Percentiles rank a stretch among this genome's conserved stretches.
These are phyloP conservation scores for Cryptococcus sp. DNA, from an alignment of 1,284 basidiomycete species.

Conservation along the genomic window DNA sequence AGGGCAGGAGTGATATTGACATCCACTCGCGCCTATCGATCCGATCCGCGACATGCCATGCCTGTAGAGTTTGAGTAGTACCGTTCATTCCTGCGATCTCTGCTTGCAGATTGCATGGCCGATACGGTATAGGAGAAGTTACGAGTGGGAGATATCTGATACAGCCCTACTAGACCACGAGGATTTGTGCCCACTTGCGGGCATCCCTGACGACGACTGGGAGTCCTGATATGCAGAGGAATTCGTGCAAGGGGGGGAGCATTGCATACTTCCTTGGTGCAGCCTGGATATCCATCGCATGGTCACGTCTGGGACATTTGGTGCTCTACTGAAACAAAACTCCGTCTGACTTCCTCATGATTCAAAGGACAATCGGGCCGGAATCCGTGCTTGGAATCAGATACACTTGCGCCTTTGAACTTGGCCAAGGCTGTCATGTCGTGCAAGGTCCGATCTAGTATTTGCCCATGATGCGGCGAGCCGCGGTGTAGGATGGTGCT, in stretches of 20 bases:
- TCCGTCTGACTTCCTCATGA: slow-evolving; percentile 60
- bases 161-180: slow-evolving; percentile 74
- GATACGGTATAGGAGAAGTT: background rate
- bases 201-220: slow-evolving; percentile 56
- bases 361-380: slow-evolving; percentile 76
- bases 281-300: slow-evolving; percentile 43
- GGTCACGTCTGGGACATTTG: slow-evolving; percentile 58
- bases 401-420: slow-evolving; percentile 4
- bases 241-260: slow-evolving; percentile 60
- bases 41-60: slow-evolving; percentile 31
- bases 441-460: slow-evolving; percentile 67
- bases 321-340: slow-evolving; percentile 67
- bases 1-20: slow-evolving; percentile 23
- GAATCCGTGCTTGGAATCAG: slow-evolving; percentile 64
- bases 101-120: slow-evolving; percentile 11
- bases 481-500: slow-evolving; percentile 68
- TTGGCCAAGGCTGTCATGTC: slow-evolving; percentile 60
- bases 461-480: slow-evolving; percentile 64
- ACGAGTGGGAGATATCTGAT: slow-evolving; percentile 38
- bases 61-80: slow-evolving; percentile 35
- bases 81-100: slow-evolving; percentile 15
- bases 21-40: too few species aligned
- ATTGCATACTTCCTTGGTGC: slow-evolving; percentile 43
- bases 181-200: slow-evolving; percentile 65
- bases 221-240: slow-evolving; percentile 82